These are phyloP conservation scores for Akanthomyces lecanii DNA, from an alignment of 2,329 filamentous ascomycete species.

Conservation along the genomic window DNA sequence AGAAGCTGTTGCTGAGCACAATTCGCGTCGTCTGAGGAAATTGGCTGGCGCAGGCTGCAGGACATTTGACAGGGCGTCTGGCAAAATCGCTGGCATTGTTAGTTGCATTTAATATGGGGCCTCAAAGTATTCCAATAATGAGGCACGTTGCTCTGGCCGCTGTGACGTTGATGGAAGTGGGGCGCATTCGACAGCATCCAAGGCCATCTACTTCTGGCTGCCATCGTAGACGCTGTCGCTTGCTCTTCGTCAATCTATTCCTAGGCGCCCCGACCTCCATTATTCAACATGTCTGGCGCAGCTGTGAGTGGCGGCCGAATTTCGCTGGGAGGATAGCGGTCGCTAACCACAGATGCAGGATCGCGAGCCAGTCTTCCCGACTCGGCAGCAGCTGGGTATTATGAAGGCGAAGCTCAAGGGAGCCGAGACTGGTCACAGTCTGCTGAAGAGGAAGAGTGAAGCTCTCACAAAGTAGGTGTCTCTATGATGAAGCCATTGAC, in stretches of 20 bases:
- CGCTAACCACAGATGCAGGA: constrained; percentile 52
- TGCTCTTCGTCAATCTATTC: constrained; percentile 10
- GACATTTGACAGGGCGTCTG: constrained; percentile 6
- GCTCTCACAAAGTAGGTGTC: constrained; percentile 82
- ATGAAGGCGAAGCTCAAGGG: constrained; percentile 99
- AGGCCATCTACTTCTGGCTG: background rate
- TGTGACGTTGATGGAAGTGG: constrained; percentile 15
- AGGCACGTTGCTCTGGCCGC: constrained; percentile 3
- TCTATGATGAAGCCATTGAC: background rate
- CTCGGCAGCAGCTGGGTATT: constrained; percentile 88
- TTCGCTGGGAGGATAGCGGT: too few species aligned
- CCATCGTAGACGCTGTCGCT: constrained; percentile 1
- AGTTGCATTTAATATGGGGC: constrained; percentile 16
- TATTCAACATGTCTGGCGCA: constrained; percentile 35
- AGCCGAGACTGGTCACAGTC: constrained; percentile 83
- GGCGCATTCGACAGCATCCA: background rate
- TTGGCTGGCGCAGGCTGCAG: constrained; percentile 10
- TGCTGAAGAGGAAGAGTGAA: constrained; percentile 97
- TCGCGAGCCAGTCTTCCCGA: constrained; percentile 94
- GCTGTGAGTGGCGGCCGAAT: constrained; percentile 29
- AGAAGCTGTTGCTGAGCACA: constrained; percentile 6
- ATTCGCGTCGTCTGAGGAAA: constrained; percentile 11
- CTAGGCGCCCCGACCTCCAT: constrained; percentile 3
- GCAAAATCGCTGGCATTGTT: constrained; percentile 9
- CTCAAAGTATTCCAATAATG: constrained; percentile 7